Evolutionary conservation across 306 rosid genomes (phyloP).

Genomic region (Ochetophila trinervis): DNA sequence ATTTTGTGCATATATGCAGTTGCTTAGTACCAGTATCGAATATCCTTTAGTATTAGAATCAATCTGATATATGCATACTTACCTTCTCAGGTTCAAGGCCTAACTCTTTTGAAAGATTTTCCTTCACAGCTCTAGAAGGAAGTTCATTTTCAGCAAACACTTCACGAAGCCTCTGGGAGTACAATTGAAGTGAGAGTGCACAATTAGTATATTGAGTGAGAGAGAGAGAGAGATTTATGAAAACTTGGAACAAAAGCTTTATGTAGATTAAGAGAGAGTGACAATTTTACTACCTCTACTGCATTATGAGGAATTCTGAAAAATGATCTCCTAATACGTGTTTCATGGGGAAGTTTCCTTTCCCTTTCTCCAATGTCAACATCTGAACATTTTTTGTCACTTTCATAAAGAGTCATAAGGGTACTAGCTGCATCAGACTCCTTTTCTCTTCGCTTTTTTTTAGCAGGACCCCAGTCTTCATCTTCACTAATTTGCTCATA

Average conservation of each 20-base stretch:
- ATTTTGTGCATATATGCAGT: not conserved
- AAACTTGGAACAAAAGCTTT: not conserved
- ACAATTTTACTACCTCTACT: slow-evolving; percentile 55
- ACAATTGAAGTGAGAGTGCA: no score
- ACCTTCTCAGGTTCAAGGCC: slow-evolving; percentile 82
- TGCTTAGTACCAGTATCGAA: not conserved
- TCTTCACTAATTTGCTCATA: slow-evolving; percentile 77
- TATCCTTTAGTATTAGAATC: slow-evolving; percentile 1
- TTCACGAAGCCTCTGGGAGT: slow-evolving; percentile 68
- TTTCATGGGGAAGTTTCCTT: slow-evolving; percentile 23
- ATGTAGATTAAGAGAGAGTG: slow-evolving; percentile 1
- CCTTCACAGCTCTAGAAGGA: slow-evolving; percentile 70
- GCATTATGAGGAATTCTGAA: slow-evolving; percentile 72
- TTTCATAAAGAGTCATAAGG: slow-evolving; percentile 75
- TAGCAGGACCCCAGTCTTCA: slow-evolving; percentile 92
- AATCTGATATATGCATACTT: slow-evolving; percentile 13
- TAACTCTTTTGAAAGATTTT: slow-evolving; percentile 68
- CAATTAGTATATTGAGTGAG: no score
- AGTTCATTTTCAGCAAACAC: slow-evolving; percentile 77
- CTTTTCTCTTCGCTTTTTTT: slow-evolving; percentile 67
- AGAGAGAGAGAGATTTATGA: not conserved
- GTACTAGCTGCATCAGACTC: slow-evolving; percentile 81
- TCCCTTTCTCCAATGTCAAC: slow-evolving; percentile 20
- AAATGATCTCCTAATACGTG: slow-evolving; percentile 44
- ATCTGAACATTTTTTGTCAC: slow-evolving; percentile 43